A percentile compares a stretch with the other conserved stretches of the same genome.
Evolutionary conservation across 2,329 filamentous ascomycete species (phyloP).

Genomic region (Ophiocordyceps camponoti-leonardi): DNA sequence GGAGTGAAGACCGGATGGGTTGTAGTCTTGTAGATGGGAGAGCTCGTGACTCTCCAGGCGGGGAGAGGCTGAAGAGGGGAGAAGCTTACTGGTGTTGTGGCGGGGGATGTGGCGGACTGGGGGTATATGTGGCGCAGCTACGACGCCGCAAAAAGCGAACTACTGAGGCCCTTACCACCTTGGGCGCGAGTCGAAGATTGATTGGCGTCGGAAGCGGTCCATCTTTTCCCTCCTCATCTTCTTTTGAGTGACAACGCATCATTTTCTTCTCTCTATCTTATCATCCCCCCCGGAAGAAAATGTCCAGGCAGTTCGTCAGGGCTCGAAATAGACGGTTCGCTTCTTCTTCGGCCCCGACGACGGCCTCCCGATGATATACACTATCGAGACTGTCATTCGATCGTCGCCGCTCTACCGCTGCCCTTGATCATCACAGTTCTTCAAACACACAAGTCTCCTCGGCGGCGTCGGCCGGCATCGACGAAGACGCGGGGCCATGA

Average conservation of each 20-base stretch:
- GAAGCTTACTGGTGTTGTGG: no score
- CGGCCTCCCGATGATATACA: constrained; percentile 2
- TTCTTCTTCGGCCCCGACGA: background rate
- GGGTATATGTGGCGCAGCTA: no score
- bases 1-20: no score
- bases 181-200: no score
- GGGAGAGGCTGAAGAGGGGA: no score
- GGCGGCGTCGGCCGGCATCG: constrained; percentile 1
- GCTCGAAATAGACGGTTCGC: background rate
- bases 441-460: background rate
- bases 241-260: background rate
- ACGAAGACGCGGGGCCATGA: constrained; percentile 1
- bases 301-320: background rate
- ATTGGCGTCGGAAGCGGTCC: no score
- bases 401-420: background rate
- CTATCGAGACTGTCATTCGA: background rate
- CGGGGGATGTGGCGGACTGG: no score
- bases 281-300: background rate
- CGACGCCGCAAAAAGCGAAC: no score
- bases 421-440: background rate
- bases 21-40: no score
- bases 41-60: no score
- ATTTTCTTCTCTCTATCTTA: background rate
- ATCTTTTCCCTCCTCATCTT: no score
- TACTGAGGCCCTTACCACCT: no score